Percentiles rank a stretch among this genome's conserved stretches.
Evolutionary conservation across 306 rosid genomes (phyloP).

Genomic region (Castanea mollissima): DNA sequence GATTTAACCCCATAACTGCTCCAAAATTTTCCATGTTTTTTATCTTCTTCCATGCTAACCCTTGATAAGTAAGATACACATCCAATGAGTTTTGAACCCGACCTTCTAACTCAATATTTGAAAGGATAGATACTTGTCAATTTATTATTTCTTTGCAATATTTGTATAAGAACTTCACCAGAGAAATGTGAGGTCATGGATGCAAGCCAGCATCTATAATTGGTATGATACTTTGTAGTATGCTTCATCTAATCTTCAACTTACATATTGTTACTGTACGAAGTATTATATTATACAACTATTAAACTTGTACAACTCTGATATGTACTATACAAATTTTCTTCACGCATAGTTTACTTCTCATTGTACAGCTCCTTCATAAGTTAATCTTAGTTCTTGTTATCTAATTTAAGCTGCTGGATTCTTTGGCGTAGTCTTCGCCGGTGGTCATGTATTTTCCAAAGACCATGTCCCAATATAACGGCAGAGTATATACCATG

Average conservation of each 20-base stretch:
- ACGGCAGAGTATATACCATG: constrained; percentile 93
- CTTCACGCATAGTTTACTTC: constrained; percentile 17
- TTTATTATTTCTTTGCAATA: too few species aligned
- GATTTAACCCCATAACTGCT: too few species aligned
- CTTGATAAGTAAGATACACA: too few species aligned
- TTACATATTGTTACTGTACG: not conserved
- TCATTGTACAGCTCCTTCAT: constrained; percentile 20
- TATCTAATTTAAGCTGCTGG: constrained; percentile 62
- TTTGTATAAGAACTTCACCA: not conserved
- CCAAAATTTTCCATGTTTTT: too few species aligned
- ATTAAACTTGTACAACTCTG: constrained; percentile 18
- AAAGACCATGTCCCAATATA: constrained; percentile 91
- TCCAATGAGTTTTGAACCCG: too few species aligned
- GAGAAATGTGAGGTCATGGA: not conserved
- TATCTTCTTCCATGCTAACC: too few species aligned
- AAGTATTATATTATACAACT: not conserved
- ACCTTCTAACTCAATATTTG: too few species aligned
- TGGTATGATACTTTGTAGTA: not conserved
- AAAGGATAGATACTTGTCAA: too few species aligned
- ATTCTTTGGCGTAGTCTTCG: constrained; percentile 74
- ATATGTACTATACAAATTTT: constrained; percentile 37
- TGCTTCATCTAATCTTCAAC: not conserved
- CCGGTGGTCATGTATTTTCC: constrained; percentile 91
- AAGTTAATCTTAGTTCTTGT: constrained; percentile 31
- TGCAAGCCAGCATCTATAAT: not conserved